phyloP scores from a whole-genome alignment of 257 asterid genomes.

The Anisodus tanguticus region DNA sequence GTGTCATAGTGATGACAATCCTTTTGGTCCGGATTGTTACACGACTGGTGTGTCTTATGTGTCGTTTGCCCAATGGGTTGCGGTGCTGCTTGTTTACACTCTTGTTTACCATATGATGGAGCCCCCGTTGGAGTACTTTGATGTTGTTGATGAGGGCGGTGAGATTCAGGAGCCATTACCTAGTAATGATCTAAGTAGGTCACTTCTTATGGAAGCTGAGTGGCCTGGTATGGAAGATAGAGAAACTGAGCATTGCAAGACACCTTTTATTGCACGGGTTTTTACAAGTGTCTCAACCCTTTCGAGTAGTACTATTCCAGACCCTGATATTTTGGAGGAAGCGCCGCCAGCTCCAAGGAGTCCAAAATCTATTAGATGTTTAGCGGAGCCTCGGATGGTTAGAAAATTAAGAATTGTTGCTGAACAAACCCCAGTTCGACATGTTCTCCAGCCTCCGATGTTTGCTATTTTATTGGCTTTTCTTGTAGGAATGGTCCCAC shows the following conservation, averaged over 20 bases:
- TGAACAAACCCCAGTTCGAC: constrained; percentile 72
- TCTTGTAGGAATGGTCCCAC: constrained; percentile 80
- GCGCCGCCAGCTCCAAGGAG: constrained; percentile 48
- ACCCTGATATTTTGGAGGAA: constrained; percentile 57
- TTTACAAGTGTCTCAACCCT: constrained; percentile 50
- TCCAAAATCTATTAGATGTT: constrained; percentile 69
- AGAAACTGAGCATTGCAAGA: constrained; percentile 82
- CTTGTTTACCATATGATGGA: constrained; percentile 99
- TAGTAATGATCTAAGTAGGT: constrained; percentile 68
- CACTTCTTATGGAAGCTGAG: constrained; percentile 95
- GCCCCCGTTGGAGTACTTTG: constrained; percentile 76
- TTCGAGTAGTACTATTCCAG: constrained; percentile 54
- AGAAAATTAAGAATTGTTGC: constrained; percentile 76
- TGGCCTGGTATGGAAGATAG: constrained; percentile 98
- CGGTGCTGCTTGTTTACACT: constrained; percentile 86
- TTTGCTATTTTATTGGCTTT: constrained; percentile 79
- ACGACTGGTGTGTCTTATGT: constrained; percentile 79
- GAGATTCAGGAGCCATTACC: constrained; percentile 61
- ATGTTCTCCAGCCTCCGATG: constrained; percentile 87
- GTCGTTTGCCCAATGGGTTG: constrained; percentile 92
- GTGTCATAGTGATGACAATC: constrained; percentile 66
- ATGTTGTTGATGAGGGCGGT: constrained; percentile 52
- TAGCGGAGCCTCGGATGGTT: constrained; percentile 82
- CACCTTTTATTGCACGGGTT: constrained; percentile 73
- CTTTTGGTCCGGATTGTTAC: constrained; percentile 71